These are phyloP conservation scores for Helianthus annuus DNA, from an alignment of 129 eudicot species.

Conservation along the genomic window HanXRQr2.0-SUNRISE NC_035445.2:62642165-62642664, in stretches of 20 bases:
- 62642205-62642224: neutral
- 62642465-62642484: neutral
- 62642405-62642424: constrained; percentile 29
- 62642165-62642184: neutral
- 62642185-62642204: constrained; percentile 2
- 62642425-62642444: constrained; percentile 38
- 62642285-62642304: neutral
- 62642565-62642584: constrained; percentile 8
- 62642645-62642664: constrained; percentile 16
- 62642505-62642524: neutral
- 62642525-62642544: constrained; percentile 19
- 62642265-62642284: constrained; percentile 1
- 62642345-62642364: constrained; percentile 25
- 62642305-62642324: constrained; percentile 28
- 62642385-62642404: constrained; percentile 27
- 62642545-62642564: neutral
- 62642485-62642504: constrained; percentile 4
- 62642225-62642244: too few species aligned
- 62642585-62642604: constrained; percentile 15
- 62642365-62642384: constrained; percentile 24
- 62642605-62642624: constrained; percentile 16
- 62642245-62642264: too few species aligned
- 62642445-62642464: constrained; percentile 57
- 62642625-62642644: constrained; percentile 35
- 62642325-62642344: constrained; percentile 35